Conservation (phyloP, 257 asterid genomes). For the Nicotiana undulata region DNA sequence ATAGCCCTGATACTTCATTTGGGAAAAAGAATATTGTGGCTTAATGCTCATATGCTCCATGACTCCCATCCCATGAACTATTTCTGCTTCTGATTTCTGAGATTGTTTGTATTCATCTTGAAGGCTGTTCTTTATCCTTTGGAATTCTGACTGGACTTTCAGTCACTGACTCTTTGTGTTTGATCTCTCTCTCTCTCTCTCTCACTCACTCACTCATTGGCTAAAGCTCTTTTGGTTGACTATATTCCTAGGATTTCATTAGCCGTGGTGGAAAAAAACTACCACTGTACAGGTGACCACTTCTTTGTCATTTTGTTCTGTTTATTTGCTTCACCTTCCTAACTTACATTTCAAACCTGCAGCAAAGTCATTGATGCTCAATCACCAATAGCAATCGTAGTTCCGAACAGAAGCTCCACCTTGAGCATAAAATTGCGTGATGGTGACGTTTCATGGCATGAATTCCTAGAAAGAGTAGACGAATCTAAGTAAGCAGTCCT, state of each 20-base stretch:
- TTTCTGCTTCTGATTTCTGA: background rate
- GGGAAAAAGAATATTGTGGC: background rate
- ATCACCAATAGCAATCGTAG: conserved; percentile 79
- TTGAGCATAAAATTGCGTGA: conserved; percentile 65
- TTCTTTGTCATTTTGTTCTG: conserved; percentile 15
- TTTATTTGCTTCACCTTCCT: conserved; percentile 16
- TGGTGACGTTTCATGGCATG: conserved; percentile 80
- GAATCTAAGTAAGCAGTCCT: conserved; percentile 48
- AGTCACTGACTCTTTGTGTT: conserved; percentile 6
- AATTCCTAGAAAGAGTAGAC: conserved; percentile 58
- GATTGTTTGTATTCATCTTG: background rate
- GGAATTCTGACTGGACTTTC: background rate
- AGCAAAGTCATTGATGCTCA: conserved; percentile 85
- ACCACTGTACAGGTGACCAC: conserved; percentile 72
- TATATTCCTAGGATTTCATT: conserved; percentile 59
- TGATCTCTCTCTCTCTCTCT: conserved; percentile 6
- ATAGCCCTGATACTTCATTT: background rate
- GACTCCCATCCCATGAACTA: background rate
- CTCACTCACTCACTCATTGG: conserved; percentile 2
- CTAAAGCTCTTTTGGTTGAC: conserved; percentile 7
- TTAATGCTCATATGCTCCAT: conserved; percentile 10
- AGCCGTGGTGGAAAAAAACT: conserved; percentile 61
- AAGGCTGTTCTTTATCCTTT: background rate
- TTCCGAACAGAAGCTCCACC: conserved; percentile 58
- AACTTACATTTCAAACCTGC: conserved; percentile 23